Base-by-base conservation (phyloP, 2,329 filamentous ascomycete genomes). In the Penicillium rolfsii region DNA sequence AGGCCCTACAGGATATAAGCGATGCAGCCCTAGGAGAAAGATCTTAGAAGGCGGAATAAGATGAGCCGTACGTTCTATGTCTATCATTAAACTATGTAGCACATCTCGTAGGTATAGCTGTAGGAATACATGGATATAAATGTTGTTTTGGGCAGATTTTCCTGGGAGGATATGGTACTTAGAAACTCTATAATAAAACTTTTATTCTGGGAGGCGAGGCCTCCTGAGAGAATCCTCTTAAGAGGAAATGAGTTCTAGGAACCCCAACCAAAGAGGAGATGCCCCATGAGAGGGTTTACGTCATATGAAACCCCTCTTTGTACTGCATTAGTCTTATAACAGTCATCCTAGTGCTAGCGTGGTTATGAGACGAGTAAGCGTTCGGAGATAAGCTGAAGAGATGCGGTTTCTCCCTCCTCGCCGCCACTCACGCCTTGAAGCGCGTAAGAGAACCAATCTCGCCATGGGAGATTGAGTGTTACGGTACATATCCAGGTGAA, bases 161-260 rank as follows among this genome's bases (percentile, higher is more conserved):
- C 26, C 8, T 49, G 26, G 46, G 9, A 49, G 28, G 46, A 3
- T 19, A 49, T 5, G 46, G 46, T 49, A 33, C 46, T 24, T 48
- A 24, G 48, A 36, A 52, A 52, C 8, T n/a, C 48, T 16, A 14
- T 14, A 52, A 52, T 38, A 52, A 52, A 24, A 52, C 28, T 1
- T 14, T 52, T 38, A 52, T 38, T 52, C 49, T 52, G n/a, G 19
- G n/a, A 52, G n/a, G 30, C 5, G 1, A 22, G 8, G 22, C 33
- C 48, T 52, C 30, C n/a, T 52, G 2, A 36, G 48, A 8, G 16
- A 24, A 52, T 52, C 48, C 48, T 52, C 30, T 36, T 52, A 28
- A 52, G 48, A 52, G 48, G 26, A 52, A 52, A 22, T 52, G 36
- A 52, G 48, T 52, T 28, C 48, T 52, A 35, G 16, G 33, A 52